phyloP scores from a whole-genome alignment of 2,329 filamentous ascomycete species.

The Fusarium sp. region DNA sequence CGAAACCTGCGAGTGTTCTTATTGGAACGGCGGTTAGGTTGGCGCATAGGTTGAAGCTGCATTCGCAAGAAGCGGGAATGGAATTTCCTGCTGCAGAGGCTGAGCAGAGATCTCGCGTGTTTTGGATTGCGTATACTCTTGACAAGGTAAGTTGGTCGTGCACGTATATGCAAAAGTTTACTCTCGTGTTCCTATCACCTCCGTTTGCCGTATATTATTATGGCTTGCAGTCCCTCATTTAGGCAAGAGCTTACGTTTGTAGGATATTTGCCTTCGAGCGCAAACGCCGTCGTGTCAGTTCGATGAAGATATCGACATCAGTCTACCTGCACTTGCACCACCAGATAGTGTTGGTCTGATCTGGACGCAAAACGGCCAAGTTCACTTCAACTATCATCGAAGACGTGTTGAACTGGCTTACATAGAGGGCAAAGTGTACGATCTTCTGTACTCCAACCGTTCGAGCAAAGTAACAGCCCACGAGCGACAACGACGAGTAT shows the following conservation, averaged over 20 bases:
- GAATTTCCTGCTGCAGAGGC: slow-evolving; percentile 48
- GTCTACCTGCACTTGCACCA: slow-evolving; percentile 50
- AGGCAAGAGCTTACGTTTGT: neutral
- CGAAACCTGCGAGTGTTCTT: slow-evolving; percentile 54
- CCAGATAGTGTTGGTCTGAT: slow-evolving; percentile 52
- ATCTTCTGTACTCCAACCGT: slow-evolving; percentile 53
- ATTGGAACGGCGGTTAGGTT: slow-evolving; percentile 56
- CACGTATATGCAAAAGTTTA: neutral
- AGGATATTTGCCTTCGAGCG: slow-evolving; percentile 53
- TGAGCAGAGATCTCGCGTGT: slow-evolving; percentile 54
- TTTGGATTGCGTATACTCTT: slow-evolving; percentile 57
- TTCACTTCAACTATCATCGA: slow-evolving; percentile 55
- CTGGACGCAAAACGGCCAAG: slow-evolving; percentile 51
- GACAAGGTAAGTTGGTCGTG: slow-evolving; percentile 51
- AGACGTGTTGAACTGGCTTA: slow-evolving; percentile 56
- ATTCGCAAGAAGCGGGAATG: slow-evolving; percentile 46
- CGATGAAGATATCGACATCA: slow-evolving; percentile 57
- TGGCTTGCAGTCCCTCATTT: too few relatives aligned
- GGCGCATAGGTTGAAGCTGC: slow-evolving; percentile 53
- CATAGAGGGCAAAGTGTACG: slow-evolving; percentile 57
- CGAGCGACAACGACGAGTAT: slow-evolving; percentile 49
- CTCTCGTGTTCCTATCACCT: too few relatives aligned
- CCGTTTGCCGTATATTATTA: too few relatives aligned
- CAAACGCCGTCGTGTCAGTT: slow-evolving; percentile 55
- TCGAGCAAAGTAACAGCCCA: slow-evolving; percentile 45